A percentile compares a stretch with the other conserved stretches of the same genome.
Evolutionary conservation across 164 flowering plant species (phyloP).

Genomic region (Kalanchoe fedtschenkoi): DNA sequence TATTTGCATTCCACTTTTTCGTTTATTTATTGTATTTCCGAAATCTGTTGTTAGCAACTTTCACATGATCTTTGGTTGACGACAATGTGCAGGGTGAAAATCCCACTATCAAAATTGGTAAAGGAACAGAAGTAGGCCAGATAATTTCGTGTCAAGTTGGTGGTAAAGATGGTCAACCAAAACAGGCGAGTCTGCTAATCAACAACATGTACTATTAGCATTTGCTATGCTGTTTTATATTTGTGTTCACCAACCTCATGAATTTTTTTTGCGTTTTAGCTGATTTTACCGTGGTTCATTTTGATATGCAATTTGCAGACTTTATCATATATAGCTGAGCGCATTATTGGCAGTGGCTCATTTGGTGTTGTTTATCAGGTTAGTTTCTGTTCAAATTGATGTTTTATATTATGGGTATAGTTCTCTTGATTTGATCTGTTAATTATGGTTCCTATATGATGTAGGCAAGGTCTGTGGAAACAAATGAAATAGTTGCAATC

Average conservation of each 20-base stretch:
- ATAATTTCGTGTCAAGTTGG: slow-evolving; percentile 29
- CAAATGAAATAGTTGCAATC: slow-evolving; percentile 80
- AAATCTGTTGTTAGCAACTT: background rate
- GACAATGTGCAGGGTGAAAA: background rate
- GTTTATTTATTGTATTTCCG: background rate
- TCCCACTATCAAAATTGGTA: background rate
- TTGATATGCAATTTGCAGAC: slow-evolving; percentile 32
- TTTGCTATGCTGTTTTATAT: background rate
- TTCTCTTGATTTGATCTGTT: background rate
- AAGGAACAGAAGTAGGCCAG: background rate
- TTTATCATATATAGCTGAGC: slow-evolving; percentile 89
- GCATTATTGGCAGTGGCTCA: slow-evolving; percentile 96
- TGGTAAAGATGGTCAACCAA: slow-evolving; percentile 70
- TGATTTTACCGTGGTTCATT: background rate
- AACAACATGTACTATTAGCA: background rate
- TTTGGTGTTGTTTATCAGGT: slow-evolving; percentile 99
- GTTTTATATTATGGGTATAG: background rate
- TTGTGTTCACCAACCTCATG: background rate
- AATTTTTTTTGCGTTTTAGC: background rate
- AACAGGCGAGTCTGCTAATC: slow-evolving; percentile 38
- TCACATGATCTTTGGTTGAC: background rate
- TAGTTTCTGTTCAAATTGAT: background rate
- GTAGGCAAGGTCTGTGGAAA: slow-evolving; percentile 91
- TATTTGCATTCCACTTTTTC: background rate
- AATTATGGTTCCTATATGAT: background rate